Evolutionary conservation across 2,329 filamentous ascomycete species (phyloP), one percentile per base, ranked within the genome.

Genomic region (Triangularia verruculosa): DNA sequence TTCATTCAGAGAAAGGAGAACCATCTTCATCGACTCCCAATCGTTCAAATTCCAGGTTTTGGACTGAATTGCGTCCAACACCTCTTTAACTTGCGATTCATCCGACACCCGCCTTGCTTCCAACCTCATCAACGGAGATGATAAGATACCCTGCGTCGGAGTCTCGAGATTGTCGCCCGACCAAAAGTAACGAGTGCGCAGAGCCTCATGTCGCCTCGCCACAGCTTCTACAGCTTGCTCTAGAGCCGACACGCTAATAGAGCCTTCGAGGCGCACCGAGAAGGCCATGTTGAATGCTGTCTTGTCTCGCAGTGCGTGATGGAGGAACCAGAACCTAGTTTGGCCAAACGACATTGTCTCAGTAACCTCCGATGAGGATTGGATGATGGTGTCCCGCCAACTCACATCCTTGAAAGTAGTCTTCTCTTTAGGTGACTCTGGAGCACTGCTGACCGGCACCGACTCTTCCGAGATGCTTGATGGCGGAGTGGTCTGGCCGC

Each of bases 321-420:
- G 64, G 0, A 77, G 63, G 63, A 79, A 78, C 77, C 77, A 82
- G 64, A 81, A 78, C 0, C 78, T 70, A 0, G 74, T 71, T 65
- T 82, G 79, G 30, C 6, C 30, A 9, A 13, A 34, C 6, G 30
- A 34, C 6, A 34, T 13, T 34, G 30, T 34, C 30, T 7, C 30
- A 7, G 30, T 7, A 34, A 34, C 30, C 11, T 34, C 30, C 5
- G 30, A 13, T 3, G 30, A 7, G 2, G 30, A 13, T 12, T 34
- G 5, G 30, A 13, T 13, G 11, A 34, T 34, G 30, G 30, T 9
- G 9, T 28, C 27, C 27, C 27, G 4, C 27, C 27, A 28, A 28
- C 27, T 28, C 27, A 28, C 27, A 28, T 28, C 27, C 27, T 28
- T 28, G 27, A 28, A 28, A 9, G 30, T 34, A 12, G 6, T 34